Evolutionary conservation across 2,329 filamentous ascomycete species (phyloP).

Genomic region (Talaromyces sp.): DNA sequence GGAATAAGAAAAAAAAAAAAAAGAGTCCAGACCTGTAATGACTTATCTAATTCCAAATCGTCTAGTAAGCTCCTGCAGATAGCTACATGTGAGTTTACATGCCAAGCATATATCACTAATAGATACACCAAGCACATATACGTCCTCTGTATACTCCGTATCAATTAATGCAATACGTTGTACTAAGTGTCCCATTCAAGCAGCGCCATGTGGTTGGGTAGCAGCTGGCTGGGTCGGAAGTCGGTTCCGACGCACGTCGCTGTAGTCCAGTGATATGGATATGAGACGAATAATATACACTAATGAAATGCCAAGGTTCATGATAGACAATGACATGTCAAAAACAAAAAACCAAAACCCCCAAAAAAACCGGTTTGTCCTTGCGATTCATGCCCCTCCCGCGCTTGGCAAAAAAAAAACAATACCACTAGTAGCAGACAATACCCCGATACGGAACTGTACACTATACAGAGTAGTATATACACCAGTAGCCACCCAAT

Average conservation of each 20-base stretch:
- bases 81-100: not conserved
- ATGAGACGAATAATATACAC: not conserved
- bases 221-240: not conserved
- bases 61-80: not conserved
- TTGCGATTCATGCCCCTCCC: not conserved
- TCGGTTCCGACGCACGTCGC: not conserved
- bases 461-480: not conserved
- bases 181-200: not conserved
- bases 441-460: not conserved
- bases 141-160: not conserved
- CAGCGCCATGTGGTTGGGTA: not conserved
- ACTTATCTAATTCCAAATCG: not conserved
- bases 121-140: not conserved
- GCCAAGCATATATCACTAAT: not conserved
- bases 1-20: not conserved
- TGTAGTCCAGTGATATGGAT: not conserved
- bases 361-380: not conserved
- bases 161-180: not conserved
- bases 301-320: not conserved
- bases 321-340: too few species aligned
- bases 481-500: not conserved
- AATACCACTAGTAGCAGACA: not conserved
- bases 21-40: too few species aligned
- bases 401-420: not conserved
- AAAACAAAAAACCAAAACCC: too few species aligned